These are phyloP conservation scores for Aspergillus phoenicis DNA, from an alignment of 2,329 filamentous ascomycete genomes.

Conservation along the genomic window DNA sequence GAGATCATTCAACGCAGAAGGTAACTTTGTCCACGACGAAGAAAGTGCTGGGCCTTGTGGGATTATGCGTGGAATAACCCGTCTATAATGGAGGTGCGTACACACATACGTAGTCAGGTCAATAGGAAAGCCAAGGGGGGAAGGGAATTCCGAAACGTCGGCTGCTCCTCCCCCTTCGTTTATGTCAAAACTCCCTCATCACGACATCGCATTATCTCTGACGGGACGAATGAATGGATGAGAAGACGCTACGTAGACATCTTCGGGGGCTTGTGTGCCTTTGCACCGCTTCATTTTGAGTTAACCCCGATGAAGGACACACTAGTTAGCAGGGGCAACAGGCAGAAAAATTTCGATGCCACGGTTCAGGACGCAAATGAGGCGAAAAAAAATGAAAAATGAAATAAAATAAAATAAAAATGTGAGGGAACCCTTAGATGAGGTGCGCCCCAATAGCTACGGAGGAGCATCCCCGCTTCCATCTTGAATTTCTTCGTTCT, in stretches of 20 bases:
- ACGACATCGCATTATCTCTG: neutral
- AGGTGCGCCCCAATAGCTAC: neutral
- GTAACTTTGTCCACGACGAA: neutral
- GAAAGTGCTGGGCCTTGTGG: neutral
- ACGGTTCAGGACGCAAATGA: neutral
- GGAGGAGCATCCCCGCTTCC: neutral
- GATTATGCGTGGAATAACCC: neutral
- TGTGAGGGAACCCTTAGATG: neutral
- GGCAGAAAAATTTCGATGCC: constrained; percentile 5
- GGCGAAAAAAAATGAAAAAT: neutral
- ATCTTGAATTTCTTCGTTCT: neutral
- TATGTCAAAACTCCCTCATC: neutral
- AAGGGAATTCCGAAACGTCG: neutral
- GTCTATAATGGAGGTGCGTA: neutral
- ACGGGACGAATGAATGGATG: neutral
- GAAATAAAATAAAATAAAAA: too few relatives aligned
- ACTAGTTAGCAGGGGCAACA: neutral
- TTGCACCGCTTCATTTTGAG: neutral
- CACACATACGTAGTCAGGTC: neutral
- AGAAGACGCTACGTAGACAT: neutral
- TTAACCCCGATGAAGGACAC: neutral
- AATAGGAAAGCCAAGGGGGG: neutral
- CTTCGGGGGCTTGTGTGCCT: neutral
- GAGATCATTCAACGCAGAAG: neutral
- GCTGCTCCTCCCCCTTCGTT: neutral